phyloP scores from a whole-genome alignment of 129 eudicot genomes.

The Rutidosis leptorrhynchoides region DNA sequence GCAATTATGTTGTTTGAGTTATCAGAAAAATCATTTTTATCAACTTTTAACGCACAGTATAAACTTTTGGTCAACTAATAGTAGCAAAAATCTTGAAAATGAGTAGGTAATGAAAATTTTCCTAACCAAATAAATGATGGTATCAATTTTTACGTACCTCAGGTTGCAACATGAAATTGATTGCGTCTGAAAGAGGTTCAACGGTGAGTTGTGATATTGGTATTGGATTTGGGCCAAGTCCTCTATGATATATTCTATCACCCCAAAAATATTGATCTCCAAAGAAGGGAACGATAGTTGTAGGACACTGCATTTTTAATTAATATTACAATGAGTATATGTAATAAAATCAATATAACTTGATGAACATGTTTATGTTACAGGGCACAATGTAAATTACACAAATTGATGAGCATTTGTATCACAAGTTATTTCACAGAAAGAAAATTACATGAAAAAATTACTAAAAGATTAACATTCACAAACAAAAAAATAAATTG shows the following conservation, averaged over 20 bases:
- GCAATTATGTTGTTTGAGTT: background rate
- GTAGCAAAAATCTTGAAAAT: background rate
- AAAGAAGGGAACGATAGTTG: slow-evolving; percentile 85
- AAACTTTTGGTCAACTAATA: background rate
- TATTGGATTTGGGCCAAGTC: slow-evolving; percentile 87
- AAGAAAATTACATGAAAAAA: background rate
- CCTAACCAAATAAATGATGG: background rate
- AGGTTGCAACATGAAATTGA: slow-evolving; percentile 85
- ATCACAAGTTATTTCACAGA: background rate
- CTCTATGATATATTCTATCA: slow-evolving; percentile 72
- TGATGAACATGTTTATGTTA: background rate
- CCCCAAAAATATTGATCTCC: slow-evolving; percentile 99
- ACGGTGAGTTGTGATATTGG: slow-evolving; percentile 70
- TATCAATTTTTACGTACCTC: slow-evolving; percentile 48
- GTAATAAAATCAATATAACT: slow-evolving; percentile 13
- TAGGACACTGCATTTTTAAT: slow-evolving; percentile 93
- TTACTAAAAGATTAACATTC: background rate
- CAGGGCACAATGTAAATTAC: background rate
- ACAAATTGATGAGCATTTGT: background rate
- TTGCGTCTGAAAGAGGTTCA: slow-evolving; percentile 80
- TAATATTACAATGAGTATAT: background rate
- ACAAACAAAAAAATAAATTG: background rate
- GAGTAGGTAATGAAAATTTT: background rate
- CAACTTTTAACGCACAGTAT: background rate
- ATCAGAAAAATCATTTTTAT: too few species aligned